Percentiles rank a stretch among this genome's conserved stretches.
These are phyloP conservation scores for Naganishia cerealis DNA, from an alignment of 1,284 basidiomycete genomes.

Conservation along the genomic window DNA sequence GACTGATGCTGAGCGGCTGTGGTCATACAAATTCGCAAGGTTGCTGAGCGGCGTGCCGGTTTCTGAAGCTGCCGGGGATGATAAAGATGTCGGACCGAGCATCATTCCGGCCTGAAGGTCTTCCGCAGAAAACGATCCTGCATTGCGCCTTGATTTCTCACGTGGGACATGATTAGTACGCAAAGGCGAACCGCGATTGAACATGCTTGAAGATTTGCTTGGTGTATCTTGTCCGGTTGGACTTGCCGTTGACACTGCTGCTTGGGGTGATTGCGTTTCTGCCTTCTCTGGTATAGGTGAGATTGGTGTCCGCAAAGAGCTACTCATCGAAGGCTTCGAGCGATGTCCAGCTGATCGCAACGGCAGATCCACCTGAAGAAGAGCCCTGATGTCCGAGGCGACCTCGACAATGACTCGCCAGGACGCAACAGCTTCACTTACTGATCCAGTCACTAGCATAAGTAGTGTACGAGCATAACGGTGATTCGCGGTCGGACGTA, in stretches of 20 bases:
- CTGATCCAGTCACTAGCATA: constrained; percentile 83
- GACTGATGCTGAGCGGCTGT: constrained; percentile 22
- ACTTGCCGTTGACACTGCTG: constrained; percentile 15
- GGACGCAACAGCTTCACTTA: constrained; percentile 80
- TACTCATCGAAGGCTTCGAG: constrained; percentile 37
- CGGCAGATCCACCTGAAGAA: constrained; percentile 60
- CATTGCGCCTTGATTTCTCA: constrained; percentile 69
- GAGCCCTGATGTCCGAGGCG: constrained; percentile 67
- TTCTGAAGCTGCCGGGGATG: constrained; percentile 39
- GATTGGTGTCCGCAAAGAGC: constrained; percentile 49
- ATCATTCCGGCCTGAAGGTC: constrained; percentile 86
- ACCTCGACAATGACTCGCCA: constrained; percentile 79
- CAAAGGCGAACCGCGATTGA: constrained; percentile 31
- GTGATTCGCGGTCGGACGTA: constrained; percentile 67
- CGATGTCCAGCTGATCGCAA: constrained; percentile 40
- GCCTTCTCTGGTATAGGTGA: constrained; percentile 53
- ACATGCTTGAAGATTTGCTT: constrained; percentile 37
- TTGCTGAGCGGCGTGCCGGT: constrained; percentile 10
- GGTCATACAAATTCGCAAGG: constrained; percentile 5
- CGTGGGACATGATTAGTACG: constrained; percentile 42
- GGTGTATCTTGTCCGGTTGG: constrained; percentile 33
- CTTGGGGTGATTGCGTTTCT: constrained; percentile 48
- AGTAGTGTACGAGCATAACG: constrained; percentile 85
- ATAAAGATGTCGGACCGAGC: constrained; percentile 55
- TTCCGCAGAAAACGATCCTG: constrained; percentile 86